Evolutionary conservation across 2,329 filamentous ascomycete species (phyloP), one percentile per base, ranked within the genome.

Genomic region (Fusarium heterosporum): DNA sequence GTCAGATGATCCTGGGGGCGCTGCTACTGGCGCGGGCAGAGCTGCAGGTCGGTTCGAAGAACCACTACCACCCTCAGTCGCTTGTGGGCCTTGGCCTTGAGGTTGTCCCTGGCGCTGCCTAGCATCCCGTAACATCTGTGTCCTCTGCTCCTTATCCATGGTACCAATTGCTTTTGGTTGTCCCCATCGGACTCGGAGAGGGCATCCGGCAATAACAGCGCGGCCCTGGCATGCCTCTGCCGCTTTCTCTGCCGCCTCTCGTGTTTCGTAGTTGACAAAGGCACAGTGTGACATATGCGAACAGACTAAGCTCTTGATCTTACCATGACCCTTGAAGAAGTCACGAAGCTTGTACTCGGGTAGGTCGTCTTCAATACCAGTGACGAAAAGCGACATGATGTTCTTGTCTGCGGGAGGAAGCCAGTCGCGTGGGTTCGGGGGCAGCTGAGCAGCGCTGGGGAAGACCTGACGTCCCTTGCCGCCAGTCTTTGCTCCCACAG

Each of bases 281-380:
- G 96, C 96, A 77, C 94, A 98, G 75, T 98, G 96, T 16, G 95
- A 95, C 82, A 97, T 93, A 80, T 99, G 96, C 8, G 94, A 97
- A 79, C 96, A 98, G 36, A 99, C 90, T 16, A 99, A 82, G 26
- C 93, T 97, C 73, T 96, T 92, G 61, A 99, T 90, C 74, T 95
- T 93, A 66, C 96, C 96, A 73, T 94, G 93, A 17, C 87, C 87
- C 62, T 93, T 89, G 82, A 99, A 99, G 78, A 96, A 96, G 4
- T 93, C 90, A 46, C 96, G 91, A 26, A 99, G 84, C 73, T 94
- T 93, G 79, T 94, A 90, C 78, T 99, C 96, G 3, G 95, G 94
- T 8, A 99, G 84, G 73, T 99, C 96, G 75, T 99, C 96, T 78
- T 99, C 96, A 3, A 99, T 89, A 10, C 96, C 96, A 0, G 95